Conservation (phyloP, 495 filamentous ascomycete genomes). For the Chaetomium fimeti region DNA sequence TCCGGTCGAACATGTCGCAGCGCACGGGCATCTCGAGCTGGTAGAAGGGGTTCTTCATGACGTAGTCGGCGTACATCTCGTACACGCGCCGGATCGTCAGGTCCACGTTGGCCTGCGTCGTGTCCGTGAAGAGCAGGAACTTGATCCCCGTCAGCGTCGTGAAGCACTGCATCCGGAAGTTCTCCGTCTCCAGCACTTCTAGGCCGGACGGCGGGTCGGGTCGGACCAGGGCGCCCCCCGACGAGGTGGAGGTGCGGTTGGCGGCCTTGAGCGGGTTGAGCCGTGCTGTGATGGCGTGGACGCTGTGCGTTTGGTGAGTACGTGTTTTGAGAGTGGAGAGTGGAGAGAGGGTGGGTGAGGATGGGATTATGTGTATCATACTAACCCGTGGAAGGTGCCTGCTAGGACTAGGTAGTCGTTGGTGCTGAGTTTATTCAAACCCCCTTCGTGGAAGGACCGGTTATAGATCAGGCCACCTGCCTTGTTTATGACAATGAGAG, state of each 20-base stretch:
- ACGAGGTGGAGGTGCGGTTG: conserved; percentile 42
- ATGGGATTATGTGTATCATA: conserved; percentile 34
- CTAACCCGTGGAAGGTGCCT: conserved; percentile 97
- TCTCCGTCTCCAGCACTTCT: conserved; percentile 85
- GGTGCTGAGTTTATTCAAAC: conserved; percentile 78
- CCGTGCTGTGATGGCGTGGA: conserved; percentile 87
- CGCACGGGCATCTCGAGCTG: conserved; percentile 95
- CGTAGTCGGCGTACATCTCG: conserved; percentile 93
- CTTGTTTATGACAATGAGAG: conserved; percentile 97
- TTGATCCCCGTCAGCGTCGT: conserved; percentile 91
- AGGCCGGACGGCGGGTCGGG: conserved; percentile 67
- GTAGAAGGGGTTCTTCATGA: conserved; percentile 99
- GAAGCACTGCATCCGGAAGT: conserved; percentile 93
- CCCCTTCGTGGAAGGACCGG: conserved; percentile 77
- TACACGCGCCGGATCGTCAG: conserved; percentile 77
- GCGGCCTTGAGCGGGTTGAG: conserved; percentile 59
- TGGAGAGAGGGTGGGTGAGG: neutral
- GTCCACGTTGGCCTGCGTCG: conserved; percentile 83
- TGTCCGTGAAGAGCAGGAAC: conserved; percentile 93
- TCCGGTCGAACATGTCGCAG: conserved; percentile 90
- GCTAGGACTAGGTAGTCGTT: conserved; percentile 98
- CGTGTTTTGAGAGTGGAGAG: conserved; percentile 15
- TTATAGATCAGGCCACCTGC: conserved; percentile 95
- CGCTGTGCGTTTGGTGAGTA: conserved; percentile 43
- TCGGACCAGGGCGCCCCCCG: conserved; percentile 46